Percentiles rank a stretch among this genome's conserved stretches.
Evolutionary conservation across 306 rosid genomes (phyloP).

Genomic region (Pyrus betulifolia): DNA sequence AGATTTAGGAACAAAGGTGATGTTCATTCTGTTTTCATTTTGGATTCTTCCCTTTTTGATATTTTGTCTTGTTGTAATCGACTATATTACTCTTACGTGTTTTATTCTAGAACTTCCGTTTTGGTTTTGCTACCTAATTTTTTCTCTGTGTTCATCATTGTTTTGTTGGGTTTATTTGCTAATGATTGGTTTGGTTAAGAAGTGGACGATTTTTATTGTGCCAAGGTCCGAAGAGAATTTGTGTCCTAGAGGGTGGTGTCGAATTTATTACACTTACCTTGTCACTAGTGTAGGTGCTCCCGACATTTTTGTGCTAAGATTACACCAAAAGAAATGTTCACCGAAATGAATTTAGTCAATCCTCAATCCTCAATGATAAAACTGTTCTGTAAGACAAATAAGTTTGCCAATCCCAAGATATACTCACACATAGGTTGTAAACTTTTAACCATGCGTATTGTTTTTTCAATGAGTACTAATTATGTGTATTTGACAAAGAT

Average conservation of each 20-base stretch:
- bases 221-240: not conserved
- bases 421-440: not conserved
- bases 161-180: not conserved
- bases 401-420: not conserved
- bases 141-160: not conserved
- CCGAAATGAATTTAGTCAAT: not conserved
- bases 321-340: not conserved
- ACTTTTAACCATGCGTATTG: not conserved
- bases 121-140: not conserved
- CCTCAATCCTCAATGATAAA: not conserved
- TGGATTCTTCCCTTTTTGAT: not conserved
- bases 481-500: not conserved
- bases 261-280: not conserved
- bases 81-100: not conserved
- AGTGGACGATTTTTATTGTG: not conserved
- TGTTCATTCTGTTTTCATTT: not conserved
- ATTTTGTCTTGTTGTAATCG: not conserved
- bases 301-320: not conserved
- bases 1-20: constrained; percentile 97
- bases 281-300: not conserved
- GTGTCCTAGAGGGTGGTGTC: not conserved
- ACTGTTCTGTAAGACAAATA: not conserved
- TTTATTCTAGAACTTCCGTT: not conserved
- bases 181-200: not conserved
- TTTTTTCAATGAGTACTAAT: not conserved